Percentiles rank a stretch among this genome's conserved stretches.
These are phyloP conservation scores for Diutina rugosa DNA, from an alignment of 1,139 yeast species.

Conservation along the genomic window DNA sequence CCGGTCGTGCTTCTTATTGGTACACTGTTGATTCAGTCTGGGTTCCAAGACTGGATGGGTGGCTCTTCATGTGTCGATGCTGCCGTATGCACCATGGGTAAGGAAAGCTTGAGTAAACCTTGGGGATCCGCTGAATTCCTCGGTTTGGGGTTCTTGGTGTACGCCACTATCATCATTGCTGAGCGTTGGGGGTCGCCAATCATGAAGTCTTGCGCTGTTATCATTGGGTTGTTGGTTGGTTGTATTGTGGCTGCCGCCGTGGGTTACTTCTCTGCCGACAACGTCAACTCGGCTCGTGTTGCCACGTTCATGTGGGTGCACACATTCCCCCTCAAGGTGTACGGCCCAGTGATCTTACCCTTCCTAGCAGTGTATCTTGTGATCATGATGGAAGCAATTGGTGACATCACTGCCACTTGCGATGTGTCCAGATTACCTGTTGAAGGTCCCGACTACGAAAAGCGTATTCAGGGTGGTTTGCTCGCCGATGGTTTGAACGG, in stretches of 20 bases:
- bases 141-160: conserved; percentile 1
- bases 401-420: conserved; percentile 2
- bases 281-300: not conserved
- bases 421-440: conserved; percentile 1
- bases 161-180: not conserved
- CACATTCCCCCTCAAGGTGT: not conserved
- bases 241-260: conserved; percentile 1
- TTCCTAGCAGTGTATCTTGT: not conserved
- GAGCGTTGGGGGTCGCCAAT: not conserved
- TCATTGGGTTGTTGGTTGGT: not conserved
- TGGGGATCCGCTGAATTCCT: conserved; percentile 1
- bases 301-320: conserved; percentile 2
- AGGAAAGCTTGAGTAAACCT: not conserved
- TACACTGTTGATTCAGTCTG: not conserved
- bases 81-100: not conserved
- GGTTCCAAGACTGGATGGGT: conserved; percentile 2
- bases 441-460: not conserved
- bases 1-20: conserved; percentile 1
- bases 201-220: conserved; percentile 2
- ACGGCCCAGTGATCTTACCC: conserved; percentile 1
- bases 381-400: conserved; percentile 2
- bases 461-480: not conserved
- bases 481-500: conserved; percentile 1
- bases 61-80: not conserved
- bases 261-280: not conserved